phyloP scores from a whole-genome alignment of 1,284 basidiomycete species.

The Erythrobasidium hasegawianum region DNA sequence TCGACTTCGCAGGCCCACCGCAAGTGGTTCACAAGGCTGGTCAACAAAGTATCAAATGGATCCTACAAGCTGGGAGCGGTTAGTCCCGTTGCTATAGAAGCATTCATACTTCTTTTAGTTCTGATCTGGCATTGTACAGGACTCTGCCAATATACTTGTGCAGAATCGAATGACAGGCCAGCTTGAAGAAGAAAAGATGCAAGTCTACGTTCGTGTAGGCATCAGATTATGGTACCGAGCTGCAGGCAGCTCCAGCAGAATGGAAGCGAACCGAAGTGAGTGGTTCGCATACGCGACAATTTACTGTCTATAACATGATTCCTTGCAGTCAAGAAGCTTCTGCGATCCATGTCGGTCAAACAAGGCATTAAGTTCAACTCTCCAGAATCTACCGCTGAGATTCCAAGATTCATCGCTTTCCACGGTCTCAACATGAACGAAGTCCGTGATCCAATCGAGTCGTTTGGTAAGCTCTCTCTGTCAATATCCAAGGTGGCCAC shows the following conservation, averaged over 20 bases:
- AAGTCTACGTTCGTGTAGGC: conserved; percentile 87
- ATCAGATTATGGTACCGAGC: conserved; percentile 90
- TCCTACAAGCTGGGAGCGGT: conserved; percentile 86
- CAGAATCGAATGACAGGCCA: conserved; percentile 87
- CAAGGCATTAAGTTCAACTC: conserved; percentile 91
- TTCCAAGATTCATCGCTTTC: conserved; percentile 82
- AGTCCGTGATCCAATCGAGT: conserved; percentile 72
- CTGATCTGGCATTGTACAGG: conserved; percentile 53
- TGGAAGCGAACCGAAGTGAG: conserved; percentile 82
- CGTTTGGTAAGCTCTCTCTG: conserved; percentile 63
- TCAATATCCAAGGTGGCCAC: neutral
- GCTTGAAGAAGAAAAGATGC: conserved; percentile 94
- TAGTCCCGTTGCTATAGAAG: conserved; percentile 49
- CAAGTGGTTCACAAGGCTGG: conserved; percentile 90
- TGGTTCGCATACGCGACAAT: conserved; percentile 23
- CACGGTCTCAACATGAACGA: conserved; percentile 79
- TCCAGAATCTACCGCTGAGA: conserved; percentile 76
- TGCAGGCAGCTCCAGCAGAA: conserved; percentile 62
- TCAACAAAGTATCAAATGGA: conserved; percentile 61
- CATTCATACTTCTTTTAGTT: neutral
- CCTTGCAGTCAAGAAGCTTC: conserved; percentile 62
- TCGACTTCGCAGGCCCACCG: conserved; percentile 92
- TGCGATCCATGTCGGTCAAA: conserved; percentile 87
- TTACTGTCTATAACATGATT: neutral
- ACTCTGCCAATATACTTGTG: conserved; percentile 93